Base-by-base conservation (phyloP, 305 asterid genomes). In the Fraxinus paxiana region DNA sequence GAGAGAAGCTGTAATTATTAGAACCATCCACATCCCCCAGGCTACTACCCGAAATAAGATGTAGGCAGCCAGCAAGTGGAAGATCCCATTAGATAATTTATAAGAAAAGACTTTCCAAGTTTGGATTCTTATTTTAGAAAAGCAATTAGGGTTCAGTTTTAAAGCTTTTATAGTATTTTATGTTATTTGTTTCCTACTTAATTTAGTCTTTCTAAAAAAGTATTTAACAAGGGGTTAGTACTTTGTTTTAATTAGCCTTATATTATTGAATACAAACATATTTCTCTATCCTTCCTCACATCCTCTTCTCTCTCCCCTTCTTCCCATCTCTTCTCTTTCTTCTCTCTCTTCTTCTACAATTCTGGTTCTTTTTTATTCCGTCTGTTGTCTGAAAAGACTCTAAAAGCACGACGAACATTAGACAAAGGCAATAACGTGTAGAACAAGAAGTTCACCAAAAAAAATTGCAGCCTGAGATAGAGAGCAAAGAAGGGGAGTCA, bases 401-500 rank as follows among this genome's bases (percentile, higher is more conserved):
- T 46, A 70, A 20, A 67, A 78, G 18, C 37, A 78, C 38, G 10
- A 28, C 15, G 9, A 69, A 79, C 30, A 69, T 9, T 46, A 20
- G 33, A 73, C 2, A 20, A 26, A 2, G 56, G 43, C 34, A 8
- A n/a, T 69, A 13, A 79, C 10, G 0, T 15, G 61, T 56, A 31
- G 10, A 30, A 59, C 70, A 8, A 59, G 69, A 59, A 20, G 70
- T 59, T 59, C 31, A 54, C 8, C 79, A 20, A 73, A 71, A 48
- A 46, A 46, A 13, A 30, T 70, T 67, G 79, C 18, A 75, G 81
- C 43, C 35, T 75, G 46, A 73, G 15, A n/a, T 54, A 59, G 30
- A 59, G 70, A 59, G 31, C 30, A 59, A 59, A 59, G 70, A 59
- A 59, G 70, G 70, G 70, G 30, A 2, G 12, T 22, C 70, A 6